Base-by-base conservation (phyloP, 2,329 filamentous ascomycete genomes). In the Beauveria sp. region DNA sequence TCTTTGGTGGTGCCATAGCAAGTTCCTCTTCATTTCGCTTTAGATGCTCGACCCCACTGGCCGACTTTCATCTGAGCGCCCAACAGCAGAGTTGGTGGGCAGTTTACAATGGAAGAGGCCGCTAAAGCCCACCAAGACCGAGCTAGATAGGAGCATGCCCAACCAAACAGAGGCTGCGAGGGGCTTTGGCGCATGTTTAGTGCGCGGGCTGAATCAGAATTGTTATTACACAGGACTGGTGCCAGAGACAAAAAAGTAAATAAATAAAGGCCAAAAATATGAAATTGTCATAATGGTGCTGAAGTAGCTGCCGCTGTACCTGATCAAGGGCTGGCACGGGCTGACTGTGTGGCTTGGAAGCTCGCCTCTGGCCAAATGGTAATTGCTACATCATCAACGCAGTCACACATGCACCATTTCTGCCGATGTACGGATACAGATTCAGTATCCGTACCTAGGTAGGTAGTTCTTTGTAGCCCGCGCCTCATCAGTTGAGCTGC, bases 11-110 rank as follows among this genome's bases (percentile, higher is more conserved):
- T 57, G 44, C 44, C 28, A 41, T 58, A 18, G 20, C 26, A 24
- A 40, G 55, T 30, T 58, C 46, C 46, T 46, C 44, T 22, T 58
- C 55, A 58, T 58, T 50, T 58, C 55, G 44, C 54, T 47, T 55
- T 40, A 43, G 54, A 43, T 16, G 18, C 26, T 37, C 6, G 6
- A 30, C 43, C 22, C 54, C 54, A 55, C 54, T 47, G 41, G 22
- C 8, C 16, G 52, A n/a, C 52, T 37, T 37, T 37, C 34, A 37
- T 34, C 30, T 34, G 30, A 37, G 47, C 47, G 30, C 34, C 30
- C 22, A 41, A 26, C 8, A 43, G 20, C 14, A 41, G 50, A 10
- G 37, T n/a, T 18, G 30, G 22, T 26, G 37, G 22, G 37, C 52
- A 43, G 43, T 18, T 43, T n/a, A 54, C 52, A 54, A 43, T 55